Conservation (phyloP, 2,329 filamentous ascomycete genomes). For the Nemania sp. region DNA sequence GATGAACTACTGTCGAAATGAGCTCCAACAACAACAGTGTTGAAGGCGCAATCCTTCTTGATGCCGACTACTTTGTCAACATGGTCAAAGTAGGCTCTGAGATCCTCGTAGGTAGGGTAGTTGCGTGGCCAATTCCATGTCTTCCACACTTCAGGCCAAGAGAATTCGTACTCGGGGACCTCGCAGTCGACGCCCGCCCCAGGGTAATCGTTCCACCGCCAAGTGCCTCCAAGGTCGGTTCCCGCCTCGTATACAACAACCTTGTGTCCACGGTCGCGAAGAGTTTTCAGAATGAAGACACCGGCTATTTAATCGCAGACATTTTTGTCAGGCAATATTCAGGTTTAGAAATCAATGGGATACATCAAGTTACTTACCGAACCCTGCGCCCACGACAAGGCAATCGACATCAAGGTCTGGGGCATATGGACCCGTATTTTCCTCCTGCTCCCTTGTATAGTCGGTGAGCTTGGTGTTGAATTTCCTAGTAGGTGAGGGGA, state of each 20-base stretch:
- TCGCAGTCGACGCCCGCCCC: constrained; percentile 58
- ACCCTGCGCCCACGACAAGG: constrained; percentile 51
- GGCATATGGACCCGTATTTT: constrained; percentile 22
- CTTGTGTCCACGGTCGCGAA: constrained; percentile 54
- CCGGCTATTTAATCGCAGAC: constrained; percentile 39
- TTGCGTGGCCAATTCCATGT: constrained; percentile 60
- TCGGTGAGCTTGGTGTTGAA: constrained; percentile 23
- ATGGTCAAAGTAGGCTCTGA: constrained; percentile 62
- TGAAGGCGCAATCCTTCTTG: constrained; percentile 60
- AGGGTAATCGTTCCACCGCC: constrained; percentile 61
- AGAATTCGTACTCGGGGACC: constrained; percentile 57
- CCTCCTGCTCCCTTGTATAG: constrained; percentile 16
- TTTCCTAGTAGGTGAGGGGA: constrained; percentile 8
- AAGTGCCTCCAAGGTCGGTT: constrained; percentile 54
- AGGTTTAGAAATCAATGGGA: neutral
- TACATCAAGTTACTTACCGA: constrained; percentile 37
- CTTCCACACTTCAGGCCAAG: constrained; percentile 54
- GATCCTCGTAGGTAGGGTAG: constrained; percentile 55
- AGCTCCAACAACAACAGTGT: constrained; percentile 56
- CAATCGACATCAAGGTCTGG: constrained; percentile 40
- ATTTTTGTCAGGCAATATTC: neutral
- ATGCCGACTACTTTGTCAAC: constrained; percentile 58
- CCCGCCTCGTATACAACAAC: constrained; percentile 57
- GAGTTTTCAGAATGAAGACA: constrained; percentile 54
- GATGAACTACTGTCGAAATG: constrained; percentile 52